Evolutionary conservation across 73 alveolate genomes (phyloP).

Genomic region (Paramecium primaurelia): DNA sequence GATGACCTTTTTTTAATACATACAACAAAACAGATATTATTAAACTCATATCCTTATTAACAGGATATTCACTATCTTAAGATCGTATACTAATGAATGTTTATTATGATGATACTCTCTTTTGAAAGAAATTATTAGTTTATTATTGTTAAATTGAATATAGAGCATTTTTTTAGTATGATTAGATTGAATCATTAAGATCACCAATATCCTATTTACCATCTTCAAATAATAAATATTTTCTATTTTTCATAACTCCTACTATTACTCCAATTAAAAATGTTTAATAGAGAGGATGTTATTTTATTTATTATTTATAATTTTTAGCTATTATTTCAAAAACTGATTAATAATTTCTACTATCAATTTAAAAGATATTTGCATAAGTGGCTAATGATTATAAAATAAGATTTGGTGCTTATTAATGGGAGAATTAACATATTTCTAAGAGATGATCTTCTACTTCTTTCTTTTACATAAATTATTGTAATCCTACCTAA

Average conservation of each 20-base stretch:
- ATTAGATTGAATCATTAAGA: slow-evolving; percentile 33
- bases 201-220: slow-evolving; percentile 3
- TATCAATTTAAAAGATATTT: background rate
- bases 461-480: background rate
- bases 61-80: background rate
- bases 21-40: slow-evolving; percentile 4
- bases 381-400: slow-evolving; percentile 44
- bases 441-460: slow-evolving; percentile 45
- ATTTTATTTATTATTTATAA: slow-evolving; percentile 3
- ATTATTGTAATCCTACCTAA: background rate
- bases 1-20: slow-evolving; percentile 31
- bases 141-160: slow-evolving; percentile 1
- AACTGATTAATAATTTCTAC: slow-evolving; percentile 11
- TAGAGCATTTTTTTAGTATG: slow-evolving; percentile 36
- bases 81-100: slow-evolving; percentile 31
- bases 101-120: slow-evolving; percentile 25
- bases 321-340: slow-evolving; percentile 27
- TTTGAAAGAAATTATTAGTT: background rate
- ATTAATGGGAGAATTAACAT: background rate
- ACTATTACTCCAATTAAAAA: slow-evolving; percentile 44
- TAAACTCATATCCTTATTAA: slow-evolving; percentile 34
- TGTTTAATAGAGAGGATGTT: slow-evolving; percentile 2
- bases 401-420: background rate
- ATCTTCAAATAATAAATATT: slow-evolving; percentile 37
- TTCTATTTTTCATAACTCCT: slow-evolving; percentile 45